These are phyloP conservation scores for Cladophialophora bantiana DNA, from an alignment of 2,329 filamentous ascomycete genomes.

Conservation along the genomic window DNA sequence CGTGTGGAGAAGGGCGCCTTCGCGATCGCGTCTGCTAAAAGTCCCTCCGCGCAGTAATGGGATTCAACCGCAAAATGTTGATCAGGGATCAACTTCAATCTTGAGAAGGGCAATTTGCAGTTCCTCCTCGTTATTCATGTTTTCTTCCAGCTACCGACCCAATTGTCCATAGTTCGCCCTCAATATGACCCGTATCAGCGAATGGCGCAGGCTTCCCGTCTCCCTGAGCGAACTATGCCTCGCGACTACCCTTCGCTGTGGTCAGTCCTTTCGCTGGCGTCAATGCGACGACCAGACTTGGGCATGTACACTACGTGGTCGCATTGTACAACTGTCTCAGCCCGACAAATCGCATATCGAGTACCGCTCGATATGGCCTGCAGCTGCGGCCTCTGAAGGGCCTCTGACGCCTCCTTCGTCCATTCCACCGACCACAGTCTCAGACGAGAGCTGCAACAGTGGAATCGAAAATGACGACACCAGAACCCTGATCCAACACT, in stretches of 20 bases:
- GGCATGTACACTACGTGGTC: conserved; percentile 86
- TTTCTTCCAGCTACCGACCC: background rate
- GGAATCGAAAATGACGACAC: conserved; percentile 61
- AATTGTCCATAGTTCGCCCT: background rate
- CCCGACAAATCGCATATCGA: conserved; percentile 74
- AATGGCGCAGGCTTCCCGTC: conserved; percentile 88
- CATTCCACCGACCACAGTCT: conserved; percentile 44
- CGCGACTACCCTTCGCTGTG: conserved; percentile 90
- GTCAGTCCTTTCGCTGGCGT: conserved; percentile 93
- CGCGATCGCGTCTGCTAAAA: conserved; percentile 1
- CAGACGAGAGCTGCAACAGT: conserved; percentile 37
- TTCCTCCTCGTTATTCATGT: background rate
- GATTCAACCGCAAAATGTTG: background rate
- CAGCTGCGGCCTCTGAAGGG: conserved; percentile 39
- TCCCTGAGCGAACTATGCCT: conserved; percentile 87
- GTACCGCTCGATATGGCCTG: conserved; percentile 72
- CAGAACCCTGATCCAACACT: conserved; percentile 75
- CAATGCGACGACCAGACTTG: conserved; percentile 82
- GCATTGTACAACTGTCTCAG: conserved; percentile 84
- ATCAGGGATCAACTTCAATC: background rate
- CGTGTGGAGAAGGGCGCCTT: background rate
- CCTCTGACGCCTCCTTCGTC: conserved; percentile 50
- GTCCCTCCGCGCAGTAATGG: background rate
- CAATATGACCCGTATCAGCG: conserved; percentile 59
- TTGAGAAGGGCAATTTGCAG: background rate